Percentiles rank a stretch among this genome's conserved stretches.
Evolutionary conservation across 2,329 filamentous ascomycete species (phyloP).

Genomic region (Alternaria hordeiaustralica): DNA sequence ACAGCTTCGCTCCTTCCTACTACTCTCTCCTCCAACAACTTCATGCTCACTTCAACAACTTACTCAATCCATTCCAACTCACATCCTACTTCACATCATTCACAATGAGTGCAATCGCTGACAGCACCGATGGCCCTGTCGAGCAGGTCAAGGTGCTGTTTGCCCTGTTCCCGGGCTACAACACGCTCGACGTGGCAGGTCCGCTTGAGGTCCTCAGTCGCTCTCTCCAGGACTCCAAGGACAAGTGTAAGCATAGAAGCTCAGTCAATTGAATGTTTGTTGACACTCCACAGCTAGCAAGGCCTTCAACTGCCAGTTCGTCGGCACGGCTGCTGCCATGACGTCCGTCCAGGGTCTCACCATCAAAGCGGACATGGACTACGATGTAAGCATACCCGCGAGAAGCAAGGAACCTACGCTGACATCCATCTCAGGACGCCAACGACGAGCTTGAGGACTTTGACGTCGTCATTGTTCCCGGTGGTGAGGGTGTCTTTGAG

Average conservation of each 20-base stretch:
- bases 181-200: constrained; percentile 64
- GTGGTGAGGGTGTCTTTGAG: constrained; percentile 67
- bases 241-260: constrained; percentile 52
- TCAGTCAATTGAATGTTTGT: constrained; percentile 12
- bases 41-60: constrained; percentile 21
- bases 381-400: constrained; percentile 54
- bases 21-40: constrained; percentile 26
- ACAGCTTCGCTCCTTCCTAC: constrained; percentile 16
- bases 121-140: constrained; percentile 52
- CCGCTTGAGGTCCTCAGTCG: constrained; percentile 64
- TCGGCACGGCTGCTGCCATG: constrained; percentile 55
- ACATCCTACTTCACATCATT: constrained; percentile 28
- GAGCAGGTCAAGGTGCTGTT: constrained; percentile 70
- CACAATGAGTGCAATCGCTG: constrained; percentile 51
- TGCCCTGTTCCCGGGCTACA: constrained; percentile 62
- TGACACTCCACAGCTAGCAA: constrained; percentile 54
- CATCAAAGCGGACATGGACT: constrained; percentile 76
- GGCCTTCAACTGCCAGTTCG: constrained; percentile 62
- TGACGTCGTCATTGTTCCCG: constrained; percentile 79
- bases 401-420: neutral
- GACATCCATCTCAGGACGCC: constrained; percentile 60
- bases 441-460: constrained; percentile 75
- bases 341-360: constrained; percentile 68
- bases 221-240: constrained; percentile 61
- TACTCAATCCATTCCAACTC: constrained; percentile 24